Evolutionary conservation across 345 rosid species (phyloP).

Genomic region (Viola odorata): DNA sequence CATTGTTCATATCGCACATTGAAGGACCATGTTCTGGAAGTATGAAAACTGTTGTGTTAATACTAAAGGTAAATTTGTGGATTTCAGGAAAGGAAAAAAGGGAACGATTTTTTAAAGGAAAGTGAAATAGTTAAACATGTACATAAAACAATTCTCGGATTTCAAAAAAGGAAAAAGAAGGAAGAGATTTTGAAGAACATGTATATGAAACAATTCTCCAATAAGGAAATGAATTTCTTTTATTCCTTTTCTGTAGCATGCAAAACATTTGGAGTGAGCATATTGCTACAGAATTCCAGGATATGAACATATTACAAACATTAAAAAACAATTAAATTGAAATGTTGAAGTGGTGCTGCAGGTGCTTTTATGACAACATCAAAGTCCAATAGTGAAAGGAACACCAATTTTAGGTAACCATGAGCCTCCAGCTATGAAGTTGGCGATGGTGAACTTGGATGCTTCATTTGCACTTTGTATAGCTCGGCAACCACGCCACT

Average conservation of each 20-base stretch:
- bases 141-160: too few relatives aligned
- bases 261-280: neutral
- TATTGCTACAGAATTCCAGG: neutral
- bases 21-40: too few relatives aligned
- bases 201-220: neutral
- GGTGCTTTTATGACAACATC: constrained; percentile 4
- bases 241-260: too few relatives aligned
- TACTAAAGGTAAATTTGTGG: too few relatives aligned
- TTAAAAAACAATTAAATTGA: neutral
- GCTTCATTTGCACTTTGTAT: constrained; percentile 57
- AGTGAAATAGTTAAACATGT: too few relatives aligned
- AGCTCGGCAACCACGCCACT: constrained; percentile 63
- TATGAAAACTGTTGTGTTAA: too few relatives aligned
- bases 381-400: constrained; percentile 60
- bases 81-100: too few relatives aligned
- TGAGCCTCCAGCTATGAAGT: constrained; percentile 60
- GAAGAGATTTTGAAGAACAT: too few relatives aligned
- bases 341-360: neutral
- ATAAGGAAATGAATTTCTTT: too few relatives aligned
- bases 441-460: constrained; percentile 54
- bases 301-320: neutral
- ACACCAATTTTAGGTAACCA: constrained; percentile 76
- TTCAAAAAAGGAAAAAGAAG: too few relatives aligned
- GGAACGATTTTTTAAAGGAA: too few relatives aligned
- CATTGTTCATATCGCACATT: too few relatives aligned